Conservation (phyloP, 805 yeast species). For the Suhomyces kilbournensis region DNA sequence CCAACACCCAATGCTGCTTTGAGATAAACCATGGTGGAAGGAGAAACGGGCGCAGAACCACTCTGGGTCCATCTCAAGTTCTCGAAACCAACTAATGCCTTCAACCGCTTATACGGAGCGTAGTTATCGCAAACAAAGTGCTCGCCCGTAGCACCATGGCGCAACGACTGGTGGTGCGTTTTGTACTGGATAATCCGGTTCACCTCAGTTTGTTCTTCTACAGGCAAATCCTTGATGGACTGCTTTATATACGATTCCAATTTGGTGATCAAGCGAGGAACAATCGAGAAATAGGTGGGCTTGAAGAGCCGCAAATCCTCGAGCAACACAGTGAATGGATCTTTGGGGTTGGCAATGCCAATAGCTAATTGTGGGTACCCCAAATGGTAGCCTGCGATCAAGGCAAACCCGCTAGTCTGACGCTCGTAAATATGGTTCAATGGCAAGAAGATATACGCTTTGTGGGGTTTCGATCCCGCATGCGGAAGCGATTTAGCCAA, state of each 20-base stretch:
- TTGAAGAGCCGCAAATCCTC: conserved; percentile 28
- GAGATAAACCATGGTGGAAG: conserved; percentile 20
- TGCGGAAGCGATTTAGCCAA: not conserved
- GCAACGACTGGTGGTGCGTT: conserved; percentile 3
- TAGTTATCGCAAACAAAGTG: conserved; percentile 13
- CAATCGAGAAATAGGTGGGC: conserved; percentile 29
- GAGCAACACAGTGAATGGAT: conserved; percentile 22
- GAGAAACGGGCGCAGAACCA: conserved; percentile 33
- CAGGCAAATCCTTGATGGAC: conserved; percentile 2
- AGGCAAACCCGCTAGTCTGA: conserved; percentile 40
- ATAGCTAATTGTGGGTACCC: conserved; percentile 45
- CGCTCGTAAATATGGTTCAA: conserved; percentile 60
- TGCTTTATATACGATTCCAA: conserved; percentile 22
- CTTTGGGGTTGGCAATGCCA: conserved; percentile 9
- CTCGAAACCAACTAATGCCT: conserved; percentile 16
- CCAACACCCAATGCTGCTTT: conserved; percentile 32
- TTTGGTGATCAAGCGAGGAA: conserved; percentile 39
- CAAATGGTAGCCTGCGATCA: conserved; percentile 47
- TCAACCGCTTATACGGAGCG: conserved; percentile 11
- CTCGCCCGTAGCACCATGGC: conserved; percentile 10
- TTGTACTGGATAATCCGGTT: conserved; percentile 10
- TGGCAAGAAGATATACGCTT: conserved; percentile 42
- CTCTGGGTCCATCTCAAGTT: conserved; percentile 17
- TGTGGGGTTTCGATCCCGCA: conserved; percentile 3
- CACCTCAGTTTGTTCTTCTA: conserved; percentile 2